Evolutionary conservation across 495 filamentous ascomycete species (phyloP).

Genomic region (Penicillium antarcticum): DNA sequence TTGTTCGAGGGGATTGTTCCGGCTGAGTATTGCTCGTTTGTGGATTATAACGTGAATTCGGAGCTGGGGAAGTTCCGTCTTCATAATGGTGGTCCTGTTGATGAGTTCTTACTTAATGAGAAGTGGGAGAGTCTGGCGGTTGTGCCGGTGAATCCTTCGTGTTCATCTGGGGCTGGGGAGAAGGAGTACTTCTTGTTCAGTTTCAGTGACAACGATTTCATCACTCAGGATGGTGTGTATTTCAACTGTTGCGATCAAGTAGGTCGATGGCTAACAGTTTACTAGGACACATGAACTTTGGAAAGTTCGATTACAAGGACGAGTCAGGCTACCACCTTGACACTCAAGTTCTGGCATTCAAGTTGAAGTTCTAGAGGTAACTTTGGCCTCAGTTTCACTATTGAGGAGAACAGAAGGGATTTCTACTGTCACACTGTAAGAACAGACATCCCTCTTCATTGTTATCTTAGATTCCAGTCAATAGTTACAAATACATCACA

Average conservation of each 20-base stretch:
- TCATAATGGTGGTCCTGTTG: slow-evolving; percentile 62
- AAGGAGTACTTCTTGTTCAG: slow-evolving; percentile 69
- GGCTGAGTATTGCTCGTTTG: slow-evolving; percentile 64
- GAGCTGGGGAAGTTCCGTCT: slow-evolving; percentile 67
- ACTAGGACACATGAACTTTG: slow-evolving; percentile 60
- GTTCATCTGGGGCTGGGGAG: slow-evolving; percentile 23
- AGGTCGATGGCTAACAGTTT: background rate
- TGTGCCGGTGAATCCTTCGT: slow-evolving; percentile 53
- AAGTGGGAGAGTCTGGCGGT: slow-evolving; percentile 77
- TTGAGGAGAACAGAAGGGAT: no score
- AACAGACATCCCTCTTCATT: no score
- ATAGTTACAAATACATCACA: no score
- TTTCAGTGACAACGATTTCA: slow-evolving; percentile 76
- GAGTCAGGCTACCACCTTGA: slow-evolving; percentile 60
- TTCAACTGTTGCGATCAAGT: background rate
- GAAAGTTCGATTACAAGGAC: slow-evolving; percentile 59
- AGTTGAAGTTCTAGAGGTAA: slow-evolving; percentile 47
- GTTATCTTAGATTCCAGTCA: no score
- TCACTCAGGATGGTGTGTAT: slow-evolving; percentile 67
- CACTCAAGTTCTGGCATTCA: slow-evolving; percentile 71
- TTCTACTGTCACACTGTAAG: no score
- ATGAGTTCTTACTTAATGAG: slow-evolving; percentile 62
- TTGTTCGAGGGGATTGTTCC: slow-evolving; percentile 56
- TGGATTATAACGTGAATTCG: slow-evolving; percentile 69
- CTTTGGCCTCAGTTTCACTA: no score